Conservation (phyloP, 179 eudicot species). For the Pouteria campechiana region DNA sequence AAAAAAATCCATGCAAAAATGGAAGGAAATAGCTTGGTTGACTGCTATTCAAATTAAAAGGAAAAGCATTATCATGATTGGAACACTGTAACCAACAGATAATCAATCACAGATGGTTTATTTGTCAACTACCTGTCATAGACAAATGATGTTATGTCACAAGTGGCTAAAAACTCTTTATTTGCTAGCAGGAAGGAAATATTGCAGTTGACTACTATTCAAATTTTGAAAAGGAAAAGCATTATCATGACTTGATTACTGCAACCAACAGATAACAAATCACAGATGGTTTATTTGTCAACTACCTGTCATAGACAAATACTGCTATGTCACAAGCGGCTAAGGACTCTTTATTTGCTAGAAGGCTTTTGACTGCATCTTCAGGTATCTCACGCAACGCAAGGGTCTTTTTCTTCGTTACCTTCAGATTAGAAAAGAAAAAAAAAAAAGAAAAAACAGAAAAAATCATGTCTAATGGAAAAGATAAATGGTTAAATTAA, state of each 20-base stretch:
- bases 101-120: no score
- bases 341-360: slow-evolving; percentile 54
- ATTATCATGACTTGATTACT: background rate
- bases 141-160: slow-evolving; percentile 71
- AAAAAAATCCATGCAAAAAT: no score
- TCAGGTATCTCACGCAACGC: slow-evolving; percentile 80
- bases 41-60: background rate
- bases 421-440: no score
- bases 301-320: slow-evolving; percentile 81
- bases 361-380: slow-evolving; percentile 48
- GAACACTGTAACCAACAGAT: background rate
- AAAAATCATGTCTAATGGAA: no score
- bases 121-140: slow-evolving; percentile 89
- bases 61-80: background rate
- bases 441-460: no score
- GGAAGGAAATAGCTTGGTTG: background rate
- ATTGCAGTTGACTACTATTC: background rate
- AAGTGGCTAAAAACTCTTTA: slow-evolving; percentile 67
- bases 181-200: background rate
- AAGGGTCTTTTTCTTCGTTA: slow-evolving; percentile 71
- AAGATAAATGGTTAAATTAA: background rate
- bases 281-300: no score
- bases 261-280: background rate
- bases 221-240: background rate
- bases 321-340: slow-evolving; percentile 76